Evolutionary conservation across 306 rosid genomes (phyloP), one percentile per base, ranked within the genome.

Genomic region (Prunus salicina): DNA sequence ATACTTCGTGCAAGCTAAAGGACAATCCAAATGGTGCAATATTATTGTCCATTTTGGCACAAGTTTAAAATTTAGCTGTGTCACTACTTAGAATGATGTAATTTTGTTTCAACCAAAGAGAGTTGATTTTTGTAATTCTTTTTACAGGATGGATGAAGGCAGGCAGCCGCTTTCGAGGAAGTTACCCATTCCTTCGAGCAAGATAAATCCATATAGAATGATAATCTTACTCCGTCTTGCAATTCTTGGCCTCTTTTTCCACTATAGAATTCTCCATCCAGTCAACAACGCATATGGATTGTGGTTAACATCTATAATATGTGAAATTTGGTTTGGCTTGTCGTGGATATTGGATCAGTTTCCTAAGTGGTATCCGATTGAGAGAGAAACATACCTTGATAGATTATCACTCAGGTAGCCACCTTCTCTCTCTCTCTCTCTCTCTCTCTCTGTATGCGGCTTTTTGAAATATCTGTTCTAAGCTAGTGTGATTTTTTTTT

Each of bases 281-380:
- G 98, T 93, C 70, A 45, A 87, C 9, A 82, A 88, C 73, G 98
- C 98, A 72, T 91, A 83, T 73, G 92, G 83, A 43, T 81, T 93
- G 69, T 93, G 98, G 98, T 82, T 93, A 61, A 91, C 93, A 79
- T 93, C 98, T 60, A 91, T 93, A 19, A 87, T 93, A 67, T 93
- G 98, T 86, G 98, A 93, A 86, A 93, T 93, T 64, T 93, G 97
- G 98, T 93, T 93, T 83, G 97, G 92, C 53, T 89, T 86, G 28
- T 93, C 96, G 15, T 93, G 98, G 98, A 88, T 93, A 69, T 81
- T 93, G 72, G 98, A 93, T 80, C 98, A 93, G 82, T 91, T 93
- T 77, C 98, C 98, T 3, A 93, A 93, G 78, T 93, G 98, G 97
- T 79, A 82, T 77, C 96, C 98, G 10, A 81, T 93, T 53, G 86